These are phyloP conservation scores for Penicillium sp. DNA, from an alignment of 2,329 filamentous ascomycete genomes.

Conservation along the genomic window DNA sequence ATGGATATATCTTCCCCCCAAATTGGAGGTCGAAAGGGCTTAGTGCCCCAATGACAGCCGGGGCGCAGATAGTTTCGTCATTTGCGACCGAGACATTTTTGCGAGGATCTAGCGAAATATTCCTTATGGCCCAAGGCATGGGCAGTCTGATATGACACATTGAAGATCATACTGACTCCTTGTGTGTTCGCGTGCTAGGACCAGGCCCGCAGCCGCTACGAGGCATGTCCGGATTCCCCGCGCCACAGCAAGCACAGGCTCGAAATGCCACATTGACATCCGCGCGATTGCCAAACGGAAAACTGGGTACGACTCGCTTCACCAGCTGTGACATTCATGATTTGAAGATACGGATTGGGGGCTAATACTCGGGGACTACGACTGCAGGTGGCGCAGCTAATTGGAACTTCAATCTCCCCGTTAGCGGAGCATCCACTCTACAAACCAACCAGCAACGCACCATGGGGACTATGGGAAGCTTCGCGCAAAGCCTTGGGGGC, in stretches of 20 bases:
- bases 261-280: conserved; percentile 47
- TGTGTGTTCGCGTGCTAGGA: conserved; percentile 32
- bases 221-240: conserved; percentile 51
- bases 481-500: conserved; percentile 53
- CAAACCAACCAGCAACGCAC: conserved; percentile 48
- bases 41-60: conserved; percentile 21
- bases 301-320: conserved; percentile 45
- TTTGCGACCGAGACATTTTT: conserved; percentile 24
- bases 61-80: conserved; percentile 13
- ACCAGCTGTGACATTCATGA: not conserved
- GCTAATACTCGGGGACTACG: conserved; percentile 22
- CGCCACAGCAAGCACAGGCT: conserved; percentile 47
- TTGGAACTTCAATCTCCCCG: conserved; percentile 55
- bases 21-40: conserved; percentile 1
- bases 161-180: conserved; percentile 19
- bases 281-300: conserved; percentile 50
- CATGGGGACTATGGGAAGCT: conserved; percentile 50
- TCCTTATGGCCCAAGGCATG: conserved; percentile 14
- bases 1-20: not conserved
- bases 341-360: conserved; percentile 8
- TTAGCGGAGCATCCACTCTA: conserved; percentile 50
- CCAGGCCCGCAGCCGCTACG: conserved; percentile 49
- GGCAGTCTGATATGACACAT: conserved; percentile 6
- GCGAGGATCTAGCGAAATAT: conserved; percentile 14
- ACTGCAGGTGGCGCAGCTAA: conserved; percentile 49